phyloP scores from a whole-genome alignment of 2,329 filamentous ascomycete genomes.

The Neopestalotiopsis sp. region DNA sequence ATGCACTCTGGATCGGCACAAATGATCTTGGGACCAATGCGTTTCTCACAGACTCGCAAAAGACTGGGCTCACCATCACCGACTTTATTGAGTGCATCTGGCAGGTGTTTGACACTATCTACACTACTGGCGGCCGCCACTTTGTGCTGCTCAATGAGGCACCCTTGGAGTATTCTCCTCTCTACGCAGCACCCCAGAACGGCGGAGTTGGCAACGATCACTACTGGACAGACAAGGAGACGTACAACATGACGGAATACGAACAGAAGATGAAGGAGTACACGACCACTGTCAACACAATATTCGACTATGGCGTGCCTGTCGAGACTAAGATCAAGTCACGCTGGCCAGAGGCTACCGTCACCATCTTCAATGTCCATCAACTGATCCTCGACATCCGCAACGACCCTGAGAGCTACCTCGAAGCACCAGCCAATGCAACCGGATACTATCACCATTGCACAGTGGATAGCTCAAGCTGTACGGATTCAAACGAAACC shows the following conservation, averaged over 20 bases:
- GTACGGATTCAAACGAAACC: conserved; percentile 44
- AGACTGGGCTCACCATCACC: conserved; percentile 61
- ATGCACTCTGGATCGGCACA: conserved; percentile 81
- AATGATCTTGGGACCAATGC: conserved; percentile 75
- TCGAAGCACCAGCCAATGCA: conserved; percentile 68
- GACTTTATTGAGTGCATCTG: conserved; percentile 75
- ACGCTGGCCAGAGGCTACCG: conserved; percentile 62
- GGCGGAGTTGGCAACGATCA: conserved; percentile 48
- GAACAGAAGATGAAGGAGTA: conserved; percentile 56
- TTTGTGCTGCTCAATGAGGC: conserved; percentile 76
- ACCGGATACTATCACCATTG: conserved; percentile 65
- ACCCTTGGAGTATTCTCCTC: conserved; percentile 70
- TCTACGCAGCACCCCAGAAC: conserved; percentile 60
- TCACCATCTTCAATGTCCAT: conserved; percentile 74
- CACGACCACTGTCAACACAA: conserved; percentile 53
- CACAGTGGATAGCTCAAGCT: conserved; percentile 36
- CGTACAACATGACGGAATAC: conserved; percentile 53
- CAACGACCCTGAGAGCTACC: conserved; percentile 62
- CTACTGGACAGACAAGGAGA: conserved; percentile 53
- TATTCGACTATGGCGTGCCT: conserved; percentile 56
- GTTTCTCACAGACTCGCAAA: conserved; percentile 70
- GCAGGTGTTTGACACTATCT: conserved; percentile 65
- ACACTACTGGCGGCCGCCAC: conserved; percentile 68
- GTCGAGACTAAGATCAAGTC: conserved; percentile 48
- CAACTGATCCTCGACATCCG: conserved; percentile 69